These are phyloP conservation scores for Asterionellopsis glacialis DNA, from an alignment of 108 stramenopile genomes.

Conservation along the genomic window DNA sequence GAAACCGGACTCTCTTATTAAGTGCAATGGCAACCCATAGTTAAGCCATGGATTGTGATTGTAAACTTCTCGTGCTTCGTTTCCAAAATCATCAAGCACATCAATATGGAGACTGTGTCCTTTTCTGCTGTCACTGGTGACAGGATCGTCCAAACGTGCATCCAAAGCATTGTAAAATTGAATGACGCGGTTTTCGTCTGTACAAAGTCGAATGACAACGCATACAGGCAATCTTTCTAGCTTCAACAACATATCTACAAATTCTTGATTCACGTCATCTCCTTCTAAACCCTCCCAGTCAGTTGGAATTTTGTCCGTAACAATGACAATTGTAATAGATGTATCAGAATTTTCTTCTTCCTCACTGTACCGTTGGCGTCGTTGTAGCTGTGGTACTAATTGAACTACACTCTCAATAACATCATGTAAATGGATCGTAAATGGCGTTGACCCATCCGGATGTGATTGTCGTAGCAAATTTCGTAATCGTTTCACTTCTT, in stretches of 20 bases:
- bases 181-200: slow-evolving; percentile 42
- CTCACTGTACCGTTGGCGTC: not conserved
- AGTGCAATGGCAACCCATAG: slow-evolving; percentile 52
- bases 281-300: slow-evolving; percentile 33
- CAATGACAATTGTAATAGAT: slow-evolving; percentile 32
- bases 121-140: not conserved
- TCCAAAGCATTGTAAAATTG: slow-evolving; percentile 59
- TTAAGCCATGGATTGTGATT: slow-evolving; percentile 60
- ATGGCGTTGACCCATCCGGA: slow-evolving; percentile 38
- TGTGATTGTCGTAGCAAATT: slow-evolving; percentile 26
- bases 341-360: slow-evolving; percentile 2
- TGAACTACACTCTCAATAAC: slow-evolving; percentile 30
- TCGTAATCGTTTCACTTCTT: slow-evolving; percentile 14
- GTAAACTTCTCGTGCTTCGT: slow-evolving; percentile 52
- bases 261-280: slow-evolving; percentile 4
- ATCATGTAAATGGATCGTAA: slow-evolving; percentile 16
- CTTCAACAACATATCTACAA: slow-evolving; percentile 24
- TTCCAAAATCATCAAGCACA: slow-evolving; percentile 49
- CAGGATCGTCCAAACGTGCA: slow-evolving; percentile 25
- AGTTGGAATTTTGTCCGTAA: slow-evolving; percentile 50
- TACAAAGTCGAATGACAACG: slow-evolving; percentile 56
- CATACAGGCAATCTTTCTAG: slow-evolving; percentile 43
- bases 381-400: not conserved
- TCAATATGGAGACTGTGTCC: slow-evolving; percentile 27
- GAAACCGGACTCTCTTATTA: slow-evolving; percentile 46